Conservation (phyloP, 305 asterid species). For the Stenogyne calaminthoides region DNA sequence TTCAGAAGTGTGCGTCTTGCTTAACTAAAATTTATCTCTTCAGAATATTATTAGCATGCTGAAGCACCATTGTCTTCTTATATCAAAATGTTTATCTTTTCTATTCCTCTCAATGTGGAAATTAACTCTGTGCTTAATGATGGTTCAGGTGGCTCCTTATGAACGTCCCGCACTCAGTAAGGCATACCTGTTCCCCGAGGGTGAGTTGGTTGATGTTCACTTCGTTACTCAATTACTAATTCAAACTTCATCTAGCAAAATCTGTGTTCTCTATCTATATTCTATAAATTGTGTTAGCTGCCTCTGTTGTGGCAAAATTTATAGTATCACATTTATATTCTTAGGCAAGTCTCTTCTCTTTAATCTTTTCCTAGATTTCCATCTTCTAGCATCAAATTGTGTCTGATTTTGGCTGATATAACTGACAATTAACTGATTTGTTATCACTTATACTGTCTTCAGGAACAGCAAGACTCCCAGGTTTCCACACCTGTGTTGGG, state of each 20-base stretch:
- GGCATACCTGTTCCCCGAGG: slow-evolving; percentile 91
- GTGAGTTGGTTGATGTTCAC: slow-evolving; percentile 48
- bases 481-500: slow-evolving; percentile 95
- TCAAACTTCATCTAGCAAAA: slow-evolving; percentile 4
- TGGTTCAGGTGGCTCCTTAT: slow-evolving; percentile 95
- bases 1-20: slow-evolving; percentile 4
- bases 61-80: slow-evolving; percentile 2
- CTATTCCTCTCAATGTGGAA: neutral
- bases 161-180: slow-evolving; percentile 99
- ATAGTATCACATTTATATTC: neutral
- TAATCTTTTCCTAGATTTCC: neutral
- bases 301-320: neutral
- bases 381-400: neutral
- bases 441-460: slow-evolving; percentile 30
- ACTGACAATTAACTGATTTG: slow-evolving; percentile 20
- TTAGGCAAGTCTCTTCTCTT: neutral
- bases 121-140: slow-evolving; percentile 28
- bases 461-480: slow-evolving; percentile 98
- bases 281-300: slow-evolving; percentile 3
- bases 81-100: neutral
- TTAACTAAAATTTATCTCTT: neutral
- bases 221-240: slow-evolving; percentile 8
- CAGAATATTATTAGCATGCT: neutral
- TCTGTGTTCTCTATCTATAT: neutral
- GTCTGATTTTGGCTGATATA: slow-evolving; percentile 25